Percentiles rank a stretch among this genome's conserved stretches.
These are phyloP conservation scores for Lentinus brumalis DNA, from an alignment of 768 basidiomycete genomes.

Conservation along the genomic window DNA sequence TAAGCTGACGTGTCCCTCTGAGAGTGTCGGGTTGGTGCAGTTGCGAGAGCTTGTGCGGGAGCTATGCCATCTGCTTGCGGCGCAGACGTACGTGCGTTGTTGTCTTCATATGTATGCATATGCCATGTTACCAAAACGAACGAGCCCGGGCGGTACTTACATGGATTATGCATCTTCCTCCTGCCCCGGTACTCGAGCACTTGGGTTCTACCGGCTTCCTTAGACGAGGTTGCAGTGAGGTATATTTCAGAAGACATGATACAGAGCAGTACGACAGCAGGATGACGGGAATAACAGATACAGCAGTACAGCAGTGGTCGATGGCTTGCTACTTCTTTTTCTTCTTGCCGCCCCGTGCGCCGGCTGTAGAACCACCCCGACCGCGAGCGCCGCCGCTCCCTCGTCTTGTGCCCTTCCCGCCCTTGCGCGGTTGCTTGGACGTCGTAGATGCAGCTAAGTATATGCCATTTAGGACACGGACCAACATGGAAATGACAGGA, in stretches of 20 bases:
- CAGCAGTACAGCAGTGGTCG: neutral
- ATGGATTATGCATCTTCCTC: slow-evolving; percentile 22
- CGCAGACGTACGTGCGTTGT: slow-evolving; percentile 18
- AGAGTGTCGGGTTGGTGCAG: slow-evolving; percentile 1
- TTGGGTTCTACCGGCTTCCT: no score
- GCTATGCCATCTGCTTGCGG: slow-evolving; percentile 21
- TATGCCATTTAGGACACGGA: neutral
- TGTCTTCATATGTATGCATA: slow-evolving; percentile 33
- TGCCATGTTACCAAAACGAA: slow-evolving; percentile 30
- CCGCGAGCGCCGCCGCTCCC: slow-evolving; percentile 33
- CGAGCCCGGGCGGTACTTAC: slow-evolving; percentile 19
- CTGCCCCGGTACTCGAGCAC: neutral
- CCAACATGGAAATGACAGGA: slow-evolving; percentile 4
- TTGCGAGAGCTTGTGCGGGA: slow-evolving; percentile 20
- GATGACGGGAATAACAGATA: neutral
- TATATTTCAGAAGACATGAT: neutral
- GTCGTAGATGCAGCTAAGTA: slow-evolving; percentile 18
- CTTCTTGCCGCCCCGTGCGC: slow-evolving; percentile 46
- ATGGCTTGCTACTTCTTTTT: slow-evolving; percentile 39
- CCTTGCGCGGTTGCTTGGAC: slow-evolving; percentile 29
- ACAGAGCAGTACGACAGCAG: slow-evolving; percentile 11
- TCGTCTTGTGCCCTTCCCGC: slow-evolving; percentile 31
- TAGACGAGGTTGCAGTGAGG: neutral
- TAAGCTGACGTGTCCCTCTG: neutral
- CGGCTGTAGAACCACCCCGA: slow-evolving; percentile 30